phyloP scores from a whole-genome alignment of 768 basidiomycete genomes.

The Clavaria fumosa region DNA sequence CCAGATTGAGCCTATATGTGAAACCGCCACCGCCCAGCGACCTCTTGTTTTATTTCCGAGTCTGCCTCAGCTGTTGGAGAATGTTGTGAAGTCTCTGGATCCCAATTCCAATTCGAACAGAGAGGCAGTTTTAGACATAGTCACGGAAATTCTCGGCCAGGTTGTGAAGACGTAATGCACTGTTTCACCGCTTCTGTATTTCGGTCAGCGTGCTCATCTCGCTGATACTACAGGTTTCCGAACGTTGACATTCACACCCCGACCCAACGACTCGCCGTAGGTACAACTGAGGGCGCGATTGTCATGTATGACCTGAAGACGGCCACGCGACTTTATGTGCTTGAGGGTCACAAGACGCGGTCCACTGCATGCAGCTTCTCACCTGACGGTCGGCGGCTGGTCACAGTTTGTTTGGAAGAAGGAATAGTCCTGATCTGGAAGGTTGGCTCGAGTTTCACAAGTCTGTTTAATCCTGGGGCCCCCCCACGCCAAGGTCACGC shows the following conservation, averaged over 20 bases:
- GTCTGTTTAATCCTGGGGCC: conserved; percentile 81
- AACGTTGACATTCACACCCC: conserved; percentile 86
- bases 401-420: conserved; percentile 80
- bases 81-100: conserved; percentile 92
- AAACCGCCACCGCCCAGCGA: conserved; percentile 29
- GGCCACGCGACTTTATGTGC: conserved; percentile 84
- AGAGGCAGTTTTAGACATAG: conserved; percentile 79
- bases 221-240: conserved; percentile 46
- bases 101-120: conserved; percentile 64
- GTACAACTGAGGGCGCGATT: conserved; percentile 86
- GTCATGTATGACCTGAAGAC: conserved; percentile 96
- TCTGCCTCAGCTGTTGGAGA: conserved; percentile 77
- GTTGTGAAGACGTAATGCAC: conserved; percentile 94
- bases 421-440: conserved; percentile 86
- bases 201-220: conserved; percentile 1
- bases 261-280: conserved; percentile 81
- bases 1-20: background rate
- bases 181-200: too few relatives aligned
- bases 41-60: conserved; percentile 75
- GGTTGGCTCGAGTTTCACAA: conserved; percentile 77
- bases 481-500: conserved; percentile 80
- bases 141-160: conserved; percentile 86
- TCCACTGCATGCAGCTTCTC: conserved; percentile 84
- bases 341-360: conserved; percentile 77
- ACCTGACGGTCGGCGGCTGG: conserved; percentile 79